Percentiles rank a stretch among this genome's conserved stretches.
These are phyloP conservation scores for Cicer bijugum DNA, from an alignment of 306 rosid species.

Conservation along the genomic window DNA sequence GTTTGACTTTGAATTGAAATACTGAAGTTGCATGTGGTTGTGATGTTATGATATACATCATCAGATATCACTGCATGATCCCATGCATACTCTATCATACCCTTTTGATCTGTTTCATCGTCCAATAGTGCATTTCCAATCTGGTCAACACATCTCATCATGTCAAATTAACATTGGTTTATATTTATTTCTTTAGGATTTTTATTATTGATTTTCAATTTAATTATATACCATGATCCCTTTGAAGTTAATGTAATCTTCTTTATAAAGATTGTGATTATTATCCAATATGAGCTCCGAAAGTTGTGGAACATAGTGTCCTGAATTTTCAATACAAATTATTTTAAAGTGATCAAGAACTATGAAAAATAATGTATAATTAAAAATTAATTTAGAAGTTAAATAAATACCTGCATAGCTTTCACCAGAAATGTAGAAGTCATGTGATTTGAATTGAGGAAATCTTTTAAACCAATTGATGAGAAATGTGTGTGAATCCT, in stretches of 20 bases:
- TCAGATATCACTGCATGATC: constrained; percentile 63
- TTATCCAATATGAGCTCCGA: constrained; percentile 64
- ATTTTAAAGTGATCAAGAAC: background rate
- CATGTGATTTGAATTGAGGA: constrained; percentile 76
- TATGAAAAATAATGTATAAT: background rate
- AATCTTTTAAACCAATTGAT: constrained; percentile 77
- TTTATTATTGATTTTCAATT: background rate
- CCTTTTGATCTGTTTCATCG: constrained; percentile 60
- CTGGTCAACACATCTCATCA: constrained; percentile 18
- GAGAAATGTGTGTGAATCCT: constrained; percentile 71
- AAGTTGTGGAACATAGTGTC: constrained; percentile 89
- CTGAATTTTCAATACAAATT: constrained; percentile 48
- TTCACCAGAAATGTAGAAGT: constrained; percentile 86
- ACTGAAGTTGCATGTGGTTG: constrained; percentile 49
- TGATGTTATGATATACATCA: constrained; percentile 49
- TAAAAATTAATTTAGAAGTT: background rate
- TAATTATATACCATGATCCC: constrained; percentile 63
- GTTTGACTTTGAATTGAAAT: constrained; percentile 34
- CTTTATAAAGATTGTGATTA: constrained; percentile 44
- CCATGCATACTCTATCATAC: constrained; percentile 69
- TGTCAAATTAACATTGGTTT: constrained; percentile 17
- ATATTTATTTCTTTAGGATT: background rate
- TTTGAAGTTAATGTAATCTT: constrained; percentile 64
- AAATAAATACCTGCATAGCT: constrained; percentile 76
- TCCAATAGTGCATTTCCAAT: constrained; percentile 63